phyloP scores from a whole-genome alignment of 2,329 filamentous ascomycete genomes.

The Alternaria infectoria region DNA sequence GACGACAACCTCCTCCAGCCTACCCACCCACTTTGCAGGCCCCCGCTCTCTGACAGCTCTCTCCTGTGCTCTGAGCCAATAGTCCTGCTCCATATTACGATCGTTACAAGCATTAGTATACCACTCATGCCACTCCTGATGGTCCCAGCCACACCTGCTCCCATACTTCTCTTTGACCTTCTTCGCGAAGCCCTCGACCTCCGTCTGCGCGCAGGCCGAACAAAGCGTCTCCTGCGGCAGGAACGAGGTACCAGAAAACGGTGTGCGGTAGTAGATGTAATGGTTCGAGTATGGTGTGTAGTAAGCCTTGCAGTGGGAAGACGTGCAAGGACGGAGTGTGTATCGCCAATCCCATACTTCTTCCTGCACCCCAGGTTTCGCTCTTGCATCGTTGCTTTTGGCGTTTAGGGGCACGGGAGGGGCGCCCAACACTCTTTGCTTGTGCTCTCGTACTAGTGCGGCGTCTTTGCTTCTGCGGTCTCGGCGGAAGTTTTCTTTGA shows the following conservation, averaged over 20 bases:
- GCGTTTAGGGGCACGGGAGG: neutral
- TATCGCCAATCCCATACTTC: slow-evolving; percentile 37
- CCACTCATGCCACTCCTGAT: slow-evolving; percentile 36
- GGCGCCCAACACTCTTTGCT: slow-evolving; percentile 19
- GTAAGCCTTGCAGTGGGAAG: slow-evolving; percentile 18
- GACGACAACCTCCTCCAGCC: neutral
- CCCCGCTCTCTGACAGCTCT: slow-evolving; percentile 29
- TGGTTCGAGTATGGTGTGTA: slow-evolving; percentile 37
- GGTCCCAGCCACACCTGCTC: slow-evolving; percentile 26
- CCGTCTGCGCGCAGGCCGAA: slow-evolving; percentile 30
- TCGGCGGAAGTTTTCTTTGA: slow-evolving; percentile 20
- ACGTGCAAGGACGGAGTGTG: slow-evolving; percentile 34
- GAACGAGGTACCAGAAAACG: slow-evolving; percentile 17
- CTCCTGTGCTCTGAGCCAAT: slow-evolving; percentile 41
- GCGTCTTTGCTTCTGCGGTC: slow-evolving; percentile 18
- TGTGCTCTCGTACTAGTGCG: slow-evolving; percentile 16
- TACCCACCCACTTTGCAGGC: slow-evolving; percentile 3
- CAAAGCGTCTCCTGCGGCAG: slow-evolving; percentile 32
- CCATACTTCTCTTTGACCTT: slow-evolving; percentile 27
- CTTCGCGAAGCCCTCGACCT: slow-evolving; percentile 31
- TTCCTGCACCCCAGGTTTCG: neutral
- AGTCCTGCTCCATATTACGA: slow-evolving; percentile 29
- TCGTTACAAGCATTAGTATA: slow-evolving; percentile 23
- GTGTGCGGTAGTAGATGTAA: slow-evolving; percentile 33
- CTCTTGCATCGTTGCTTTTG: neutral